A percentile compares a stretch with the other conserved stretches of the same genome.
phyloP scores from a whole-genome alignment of 345 rosid species.

The Nasturtium officinale region DNA sequence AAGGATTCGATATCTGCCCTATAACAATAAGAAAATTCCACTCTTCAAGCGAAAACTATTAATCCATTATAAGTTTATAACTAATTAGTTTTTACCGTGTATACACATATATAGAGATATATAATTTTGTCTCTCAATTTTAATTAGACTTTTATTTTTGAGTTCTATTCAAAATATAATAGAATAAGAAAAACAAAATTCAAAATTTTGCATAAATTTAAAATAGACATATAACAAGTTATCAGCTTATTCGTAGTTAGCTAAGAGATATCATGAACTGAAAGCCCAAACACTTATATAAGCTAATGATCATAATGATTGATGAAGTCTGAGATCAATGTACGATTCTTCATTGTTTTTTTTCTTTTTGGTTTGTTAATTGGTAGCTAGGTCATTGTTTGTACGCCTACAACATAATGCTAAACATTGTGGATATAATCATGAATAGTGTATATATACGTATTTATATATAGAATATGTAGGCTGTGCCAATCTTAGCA shows the following conservation, averaged over 20 bases:
- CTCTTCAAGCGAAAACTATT: no score
- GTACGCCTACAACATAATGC: neutral
- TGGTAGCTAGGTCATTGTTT: neutral
- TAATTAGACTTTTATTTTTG: neutral
- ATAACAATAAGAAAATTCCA: no score
- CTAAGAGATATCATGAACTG: neutral
- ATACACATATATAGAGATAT: neutral
- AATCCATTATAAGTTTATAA: no score
- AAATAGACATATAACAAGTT: neutral
- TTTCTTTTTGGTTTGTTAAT: no score
- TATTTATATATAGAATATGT: neutral
- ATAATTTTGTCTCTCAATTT: neutral
- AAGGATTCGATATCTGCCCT: no score
- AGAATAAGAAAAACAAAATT: neutral
- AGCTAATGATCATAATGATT: neutral
- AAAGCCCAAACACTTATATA: neutral
- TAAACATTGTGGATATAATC: constrained; percentile 1
- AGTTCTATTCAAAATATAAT: neutral
- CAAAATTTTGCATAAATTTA: neutral
- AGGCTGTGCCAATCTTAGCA: constrained; percentile 18
- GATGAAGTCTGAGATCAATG: neutral
- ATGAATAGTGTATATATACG: neutral
- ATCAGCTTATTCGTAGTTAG: neutral
- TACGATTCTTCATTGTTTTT: neutral
- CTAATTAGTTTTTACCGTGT: no score